A percentile compares a stretch with the other conserved stretches of the same genome.
phyloP scores from a whole-genome alignment of 495 filamentous ascomycete genomes.

The Talaromyces stipitatus region DNA sequence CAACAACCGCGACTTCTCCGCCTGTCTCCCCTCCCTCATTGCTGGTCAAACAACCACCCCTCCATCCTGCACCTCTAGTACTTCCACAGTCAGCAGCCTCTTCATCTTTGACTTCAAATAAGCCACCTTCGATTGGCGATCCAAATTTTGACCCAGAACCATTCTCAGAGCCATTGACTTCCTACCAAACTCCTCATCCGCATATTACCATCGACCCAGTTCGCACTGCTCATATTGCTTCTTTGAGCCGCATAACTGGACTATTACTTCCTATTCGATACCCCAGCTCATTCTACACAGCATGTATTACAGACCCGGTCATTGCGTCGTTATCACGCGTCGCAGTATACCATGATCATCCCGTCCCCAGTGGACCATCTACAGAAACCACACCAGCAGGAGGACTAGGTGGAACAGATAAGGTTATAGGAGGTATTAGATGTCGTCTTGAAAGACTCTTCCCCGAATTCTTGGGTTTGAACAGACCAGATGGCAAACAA shows the following conservation, averaged over 20 bases:
- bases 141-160: slow-evolving; percentile 22
- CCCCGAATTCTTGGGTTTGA: slow-evolving; percentile 15
- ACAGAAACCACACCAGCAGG: slow-evolving; percentile 10
- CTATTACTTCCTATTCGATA: slow-evolving; percentile 85
- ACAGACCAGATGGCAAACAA: slow-evolving; percentile 6
- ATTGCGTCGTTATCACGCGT: slow-evolving; percentile 68
- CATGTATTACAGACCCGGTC: slow-evolving; percentile 58
- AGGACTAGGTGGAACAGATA: slow-evolving; percentile 31
- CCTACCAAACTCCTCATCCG: slow-evolving; percentile 29
- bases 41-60: slow-evolving; percentile 19
- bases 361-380: slow-evolving; percentile 28
- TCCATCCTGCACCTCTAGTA: slow-evolving; percentile 23
- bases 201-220: slow-evolving; percentile 51
- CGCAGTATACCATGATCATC: slow-evolving; percentile 57
- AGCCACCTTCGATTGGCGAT: slow-evolving; percentile 18
- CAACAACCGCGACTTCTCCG: slow-evolving; percentile 16
- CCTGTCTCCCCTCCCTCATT: slow-evolving; percentile 17
- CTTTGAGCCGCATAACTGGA: slow-evolving; percentile 72
- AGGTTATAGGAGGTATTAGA: slow-evolving; percentile 75
- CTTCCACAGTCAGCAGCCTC: slow-evolving; percentile 11
- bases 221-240: slow-evolving; percentile 55
- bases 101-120: slow-evolving; percentile 8
- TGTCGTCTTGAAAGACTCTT: slow-evolving; percentile 61
- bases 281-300: slow-evolving; percentile 76
- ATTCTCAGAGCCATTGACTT: slow-evolving; percentile 23